Percentiles rank a stretch among this genome's conserved stretches.
Evolutionary conservation across 2,329 filamentous ascomycete genomes (phyloP).

Genomic region (Penicillium freii): DNA sequence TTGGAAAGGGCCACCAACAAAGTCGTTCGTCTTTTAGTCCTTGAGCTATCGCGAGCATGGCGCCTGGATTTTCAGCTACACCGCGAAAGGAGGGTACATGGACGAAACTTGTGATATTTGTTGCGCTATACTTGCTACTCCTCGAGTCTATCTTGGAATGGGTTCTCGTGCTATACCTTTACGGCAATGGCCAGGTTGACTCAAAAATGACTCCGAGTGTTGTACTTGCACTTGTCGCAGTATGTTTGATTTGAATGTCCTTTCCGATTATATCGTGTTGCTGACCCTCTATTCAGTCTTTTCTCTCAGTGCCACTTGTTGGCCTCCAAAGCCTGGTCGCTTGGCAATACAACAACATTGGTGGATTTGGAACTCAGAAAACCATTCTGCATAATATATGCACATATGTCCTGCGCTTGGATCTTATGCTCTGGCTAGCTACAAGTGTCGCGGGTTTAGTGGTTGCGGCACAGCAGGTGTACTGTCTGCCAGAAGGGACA

Average conservation of each 20-base stretch:
- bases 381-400: conserved; percentile 33
- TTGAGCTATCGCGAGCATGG: conserved; percentile 12
- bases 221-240: conserved; percentile 36
- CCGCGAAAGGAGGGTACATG: conserved; percentile 32
- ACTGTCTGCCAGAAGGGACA: conserved; percentile 31
- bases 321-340: conserved; percentile 40
- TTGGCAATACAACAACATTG: conserved; percentile 38
- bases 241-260: conserved; percentile 21
- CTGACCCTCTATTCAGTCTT: conserved; percentile 27
- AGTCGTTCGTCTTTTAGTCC: neutral
- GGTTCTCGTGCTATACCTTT: conserved; percentile 37
- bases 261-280: neutral
- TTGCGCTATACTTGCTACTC: conserved; percentile 36
- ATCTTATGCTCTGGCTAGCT: conserved; percentile 39
- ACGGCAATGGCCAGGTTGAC: conserved; percentile 36
- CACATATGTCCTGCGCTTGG: conserved; percentile 38
- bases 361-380: conserved; percentile 32
- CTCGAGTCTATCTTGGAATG: conserved; percentile 37
- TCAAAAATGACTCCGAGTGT: conserved; percentile 40
- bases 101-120: conserved; percentile 38
- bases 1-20: neutral
- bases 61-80: conserved; percentile 14
- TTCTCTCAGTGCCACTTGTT: conserved; percentile 38
- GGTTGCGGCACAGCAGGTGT: conserved; percentile 36
- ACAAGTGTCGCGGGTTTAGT: conserved; percentile 39